Evolutionary conservation across 2,329 filamentous ascomycete species (phyloP).

Genomic region (Penicillium occitanis): DNA sequence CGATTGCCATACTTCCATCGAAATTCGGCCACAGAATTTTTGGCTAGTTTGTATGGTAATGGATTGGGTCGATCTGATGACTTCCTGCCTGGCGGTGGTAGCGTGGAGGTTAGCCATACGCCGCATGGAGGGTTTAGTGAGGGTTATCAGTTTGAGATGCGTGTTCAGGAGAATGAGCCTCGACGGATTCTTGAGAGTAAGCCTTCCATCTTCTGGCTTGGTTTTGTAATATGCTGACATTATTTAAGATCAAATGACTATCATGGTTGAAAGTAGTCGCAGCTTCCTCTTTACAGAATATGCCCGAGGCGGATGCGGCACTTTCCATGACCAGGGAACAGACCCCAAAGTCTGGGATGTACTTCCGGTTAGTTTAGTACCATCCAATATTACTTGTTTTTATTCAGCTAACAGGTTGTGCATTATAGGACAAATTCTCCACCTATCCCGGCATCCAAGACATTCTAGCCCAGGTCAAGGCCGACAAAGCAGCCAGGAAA

Average conservation of each 20-base stretch:
- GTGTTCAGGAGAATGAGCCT: conserved; percentile 45
- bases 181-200: conserved; percentile 45
- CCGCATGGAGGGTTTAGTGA: conserved; percentile 41
- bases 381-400: neutral
- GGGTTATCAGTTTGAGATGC: conserved; percentile 48
- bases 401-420: neutral
- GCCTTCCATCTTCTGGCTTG: conserved; percentile 13
- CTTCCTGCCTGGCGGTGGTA: conserved; percentile 31
- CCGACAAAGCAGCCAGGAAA: conserved; percentile 27
- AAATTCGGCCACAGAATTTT: conserved; percentile 65
- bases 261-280: conserved; percentile 34
- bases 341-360: conserved; percentile 32
- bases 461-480: conserved; percentile 30
- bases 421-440: conserved; percentile 31
- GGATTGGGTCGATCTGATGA: conserved; percentile 32
- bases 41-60: conserved; percentile 31
- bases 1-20: conserved; percentile 71
- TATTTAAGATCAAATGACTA: conserved; percentile 33
- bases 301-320: conserved; percentile 29
- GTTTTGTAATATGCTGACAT: neutral
- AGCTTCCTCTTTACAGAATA: conserved; percentile 33
- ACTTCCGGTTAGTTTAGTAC: conserved; percentile 26
- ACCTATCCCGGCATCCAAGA: conserved; percentile 31
- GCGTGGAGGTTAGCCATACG: conserved; percentile 31
- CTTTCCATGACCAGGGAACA: conserved; percentile 30